Evolutionary conservation across 371 early-diverging fungal genomes (phyloP).

Genomic region (Mycotypha africana): DNA sequence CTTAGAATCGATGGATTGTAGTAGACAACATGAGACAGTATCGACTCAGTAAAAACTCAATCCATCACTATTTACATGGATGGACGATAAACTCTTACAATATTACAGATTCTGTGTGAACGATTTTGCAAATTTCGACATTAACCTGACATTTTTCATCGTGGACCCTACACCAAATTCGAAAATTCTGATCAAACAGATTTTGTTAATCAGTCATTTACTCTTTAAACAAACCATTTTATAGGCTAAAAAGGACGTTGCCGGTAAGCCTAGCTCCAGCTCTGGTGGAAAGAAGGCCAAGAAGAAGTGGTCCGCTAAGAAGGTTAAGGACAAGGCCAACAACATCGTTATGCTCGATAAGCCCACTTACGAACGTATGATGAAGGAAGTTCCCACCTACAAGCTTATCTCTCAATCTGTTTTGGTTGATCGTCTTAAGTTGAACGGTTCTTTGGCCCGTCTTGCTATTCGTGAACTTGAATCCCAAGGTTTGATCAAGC

Average conservation of each 20-base stretch:
- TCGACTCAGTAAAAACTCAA: too few species aligned
- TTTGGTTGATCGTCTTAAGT: neutral
- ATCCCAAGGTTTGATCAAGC: conserved; percentile 83
- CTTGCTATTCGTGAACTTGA: conserved; percentile 88
- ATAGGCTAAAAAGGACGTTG: conserved; percentile 59
- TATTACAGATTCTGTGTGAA: too few species aligned
- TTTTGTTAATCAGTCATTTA: too few species aligned
- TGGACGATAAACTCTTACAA: too few species aligned
- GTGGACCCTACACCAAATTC: too few species aligned
- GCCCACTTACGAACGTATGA: conserved; percentile 85
- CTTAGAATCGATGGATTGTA: too few species aligned
- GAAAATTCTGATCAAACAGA: too few species aligned
- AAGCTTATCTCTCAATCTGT: neutral
- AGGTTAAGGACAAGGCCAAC: conserved; percentile 95
- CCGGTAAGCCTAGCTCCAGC: conserved; percentile 58
- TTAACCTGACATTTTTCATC: too few species aligned
- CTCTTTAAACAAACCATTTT: too few species aligned
- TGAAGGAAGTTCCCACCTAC: neutral
- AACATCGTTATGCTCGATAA: conserved; percentile 89
- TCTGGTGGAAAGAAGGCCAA: conserved; percentile 83
- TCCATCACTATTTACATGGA: too few species aligned
- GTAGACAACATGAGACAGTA: too few species aligned
- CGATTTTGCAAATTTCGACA: too few species aligned
- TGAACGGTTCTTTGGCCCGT: conserved; percentile 1
- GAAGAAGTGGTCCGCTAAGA: conserved; percentile 95